Conservation (phyloP, 495 filamentous ascomycete genomes). For the Trichoderma parareesei region DNA sequence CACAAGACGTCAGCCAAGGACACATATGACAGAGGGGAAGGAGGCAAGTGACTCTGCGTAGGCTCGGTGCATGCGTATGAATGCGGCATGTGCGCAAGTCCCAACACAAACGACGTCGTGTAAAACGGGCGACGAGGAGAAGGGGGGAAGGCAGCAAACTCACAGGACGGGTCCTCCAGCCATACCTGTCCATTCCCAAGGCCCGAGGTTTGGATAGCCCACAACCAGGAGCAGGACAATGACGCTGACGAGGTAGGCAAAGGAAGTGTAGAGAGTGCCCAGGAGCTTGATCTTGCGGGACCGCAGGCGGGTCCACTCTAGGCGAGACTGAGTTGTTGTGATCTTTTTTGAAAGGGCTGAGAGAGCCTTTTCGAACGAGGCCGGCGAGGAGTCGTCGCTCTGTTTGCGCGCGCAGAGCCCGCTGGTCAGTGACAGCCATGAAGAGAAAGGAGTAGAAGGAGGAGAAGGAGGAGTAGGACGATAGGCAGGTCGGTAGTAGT, state of each 20-base stretch:
- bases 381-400: slow-evolving; percentile 78
- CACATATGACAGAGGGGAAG: not conserved
- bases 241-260: slow-evolving; percentile 79
- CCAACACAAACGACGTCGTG: no score
- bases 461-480: not conserved
- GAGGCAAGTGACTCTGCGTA: not conserved
- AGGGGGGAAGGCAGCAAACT: slow-evolving; percentile 17
- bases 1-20: no score
- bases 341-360: slow-evolving; percentile 76
- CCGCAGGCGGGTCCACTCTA: slow-evolving; percentile 62
- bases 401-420: slow-evolving; percentile 22
- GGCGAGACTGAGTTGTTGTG: slow-evolving; percentile 55
- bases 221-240: slow-evolving; percentile 75
- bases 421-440: not conserved
- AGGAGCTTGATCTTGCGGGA: slow-evolving; percentile 74
- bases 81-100: not conserved
- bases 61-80: slow-evolving; percentile 18
- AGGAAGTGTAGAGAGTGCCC: slow-evolving; percentile 80
- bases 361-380: slow-evolving; percentile 86
- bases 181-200: slow-evolving; percentile 66
- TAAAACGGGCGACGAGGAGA: not conserved
- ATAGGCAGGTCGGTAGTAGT: not conserved
- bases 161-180: slow-evolving; percentile 74
- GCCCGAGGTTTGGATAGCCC: slow-evolving; percentile 72
- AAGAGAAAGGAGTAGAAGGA: not conserved